Conservation (phyloP, 371 early-diverging fungal species). For the Mucor irregularis region DNA sequence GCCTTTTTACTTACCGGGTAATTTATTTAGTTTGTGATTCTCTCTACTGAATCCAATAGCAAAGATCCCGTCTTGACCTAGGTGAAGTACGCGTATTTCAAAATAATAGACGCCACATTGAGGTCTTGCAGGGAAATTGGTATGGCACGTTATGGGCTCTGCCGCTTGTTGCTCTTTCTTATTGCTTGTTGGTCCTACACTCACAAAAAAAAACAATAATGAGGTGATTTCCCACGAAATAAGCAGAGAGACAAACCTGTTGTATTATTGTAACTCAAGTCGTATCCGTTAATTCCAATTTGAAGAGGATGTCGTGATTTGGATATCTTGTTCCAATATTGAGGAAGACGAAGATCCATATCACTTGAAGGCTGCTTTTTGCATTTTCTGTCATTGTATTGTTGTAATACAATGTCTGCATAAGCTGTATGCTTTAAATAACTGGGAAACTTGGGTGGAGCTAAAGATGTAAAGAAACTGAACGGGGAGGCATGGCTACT, state of each 20-base stretch:
- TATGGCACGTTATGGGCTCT: slow-evolving; percentile 79
- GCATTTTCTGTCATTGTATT: slow-evolving; percentile 20
- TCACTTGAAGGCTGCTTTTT: neutral
- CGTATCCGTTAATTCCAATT: slow-evolving; percentile 50
- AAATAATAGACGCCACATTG: slow-evolving; percentile 90
- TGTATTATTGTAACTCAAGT: slow-evolving; percentile 42
- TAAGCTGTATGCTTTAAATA: slow-evolving; percentile 40
- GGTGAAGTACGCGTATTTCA: slow-evolving; percentile 79
- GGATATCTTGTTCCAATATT: slow-evolving; percentile 62
- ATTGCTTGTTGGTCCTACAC: slow-evolving; percentile 77
- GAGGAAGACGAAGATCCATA: slow-evolving; percentile 50
- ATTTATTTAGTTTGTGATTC: slow-evolving; percentile 55
- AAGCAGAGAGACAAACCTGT: slow-evolving; percentile 39
- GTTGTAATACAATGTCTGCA: slow-evolving; percentile 32
- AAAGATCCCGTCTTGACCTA: slow-evolving; percentile 86
- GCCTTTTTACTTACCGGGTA: slow-evolving; percentile 87
- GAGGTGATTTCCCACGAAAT: slow-evolving; percentile 4
- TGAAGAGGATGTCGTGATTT: slow-evolving; percentile 50
- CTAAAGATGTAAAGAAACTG: slow-evolving; percentile 1
- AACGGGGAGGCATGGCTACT: neutral
- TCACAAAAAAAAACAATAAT: slow-evolving; percentile 12
- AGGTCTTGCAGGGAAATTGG: slow-evolving; percentile 81
- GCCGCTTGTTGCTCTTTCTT: slow-evolving; percentile 56
- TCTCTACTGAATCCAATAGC: slow-evolving; percentile 79
- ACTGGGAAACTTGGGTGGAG: slow-evolving; percentile 36